A percentile compares a stretch with the other conserved stretches of the same genome.
Evolutionary conservation across 1,284 basidiomycete species (phyloP).

Genomic region (Naganishia sp.): DNA sequence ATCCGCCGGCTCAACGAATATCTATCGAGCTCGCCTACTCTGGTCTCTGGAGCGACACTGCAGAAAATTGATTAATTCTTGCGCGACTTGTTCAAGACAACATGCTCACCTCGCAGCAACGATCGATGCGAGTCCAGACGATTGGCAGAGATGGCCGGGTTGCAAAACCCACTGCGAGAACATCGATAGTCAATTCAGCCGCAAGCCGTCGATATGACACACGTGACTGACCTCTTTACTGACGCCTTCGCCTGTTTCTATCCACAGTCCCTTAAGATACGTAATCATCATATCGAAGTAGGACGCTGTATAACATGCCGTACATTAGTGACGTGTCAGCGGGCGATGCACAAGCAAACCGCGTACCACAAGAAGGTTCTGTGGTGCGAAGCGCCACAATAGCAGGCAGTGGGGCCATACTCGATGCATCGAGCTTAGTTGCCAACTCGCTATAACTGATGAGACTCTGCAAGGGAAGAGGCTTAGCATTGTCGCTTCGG

Average conservation of each 20-base stretch:
- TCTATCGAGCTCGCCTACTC: conserved; percentile 20
- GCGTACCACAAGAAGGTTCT: conserved; percentile 11
- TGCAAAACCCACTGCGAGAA: conserved; percentile 16
- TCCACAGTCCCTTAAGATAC: conserved; percentile 20
- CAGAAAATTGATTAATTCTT: not conserved
- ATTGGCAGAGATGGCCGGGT: conserved; percentile 19
- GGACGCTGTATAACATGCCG: not conserved
- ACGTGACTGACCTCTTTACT: conserved; percentile 14
- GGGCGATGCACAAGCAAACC: not conserved
- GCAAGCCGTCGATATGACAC: not conserved
- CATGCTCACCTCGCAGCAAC: conserved; percentile 13
- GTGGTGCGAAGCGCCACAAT: conserved; percentile 12
- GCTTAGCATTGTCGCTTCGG: not conserved
- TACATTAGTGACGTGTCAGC: not conserved
- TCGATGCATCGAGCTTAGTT: conserved; percentile 3
- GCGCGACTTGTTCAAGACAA: not conserved
- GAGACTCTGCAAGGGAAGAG: not conserved
- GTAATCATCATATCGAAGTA: conserved; percentile 23
- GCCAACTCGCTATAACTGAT: conserved; percentile 11
- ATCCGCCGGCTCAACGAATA: conserved; percentile 10
- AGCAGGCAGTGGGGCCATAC: conserved; percentile 16
- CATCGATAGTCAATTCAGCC: not conserved
- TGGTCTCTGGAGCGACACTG: conserved; percentile 3
- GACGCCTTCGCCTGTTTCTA: conserved; percentile 19
- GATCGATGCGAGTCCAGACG: conserved; percentile 5